Conservation (phyloP, 2,329 filamentous ascomycete species). For the Septoria linicola region DNA sequence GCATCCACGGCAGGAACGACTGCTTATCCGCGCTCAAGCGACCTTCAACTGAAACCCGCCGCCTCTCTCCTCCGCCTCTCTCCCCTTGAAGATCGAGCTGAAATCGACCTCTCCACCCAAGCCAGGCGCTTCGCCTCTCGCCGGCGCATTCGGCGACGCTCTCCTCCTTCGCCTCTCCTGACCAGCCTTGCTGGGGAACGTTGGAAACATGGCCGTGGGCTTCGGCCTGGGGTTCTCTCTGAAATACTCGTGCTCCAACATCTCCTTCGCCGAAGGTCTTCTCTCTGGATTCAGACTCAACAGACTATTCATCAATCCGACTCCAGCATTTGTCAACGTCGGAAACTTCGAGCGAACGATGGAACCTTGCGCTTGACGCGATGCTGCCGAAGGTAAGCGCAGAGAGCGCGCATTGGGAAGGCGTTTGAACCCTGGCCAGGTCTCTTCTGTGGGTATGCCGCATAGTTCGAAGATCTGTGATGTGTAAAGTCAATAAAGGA, state of each 20-base stretch:
- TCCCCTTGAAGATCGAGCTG: constrained; percentile 50
- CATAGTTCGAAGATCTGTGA: constrained; percentile 77
- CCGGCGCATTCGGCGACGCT: constrained; percentile 79
- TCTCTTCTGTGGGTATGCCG: constrained; percentile 76
- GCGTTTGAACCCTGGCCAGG: constrained; percentile 82
- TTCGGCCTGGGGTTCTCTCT: constrained; percentile 88
- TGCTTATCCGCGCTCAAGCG: too few relatives aligned
- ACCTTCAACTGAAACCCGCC: constrained; percentile 47
- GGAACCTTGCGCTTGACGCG: constrained; percentile 47
- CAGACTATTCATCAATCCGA: constrained; percentile 65
- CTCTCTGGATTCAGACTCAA: constrained; percentile 71
- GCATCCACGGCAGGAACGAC: too few relatives aligned
- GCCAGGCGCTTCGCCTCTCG: constrained; percentile 57
- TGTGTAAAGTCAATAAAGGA: constrained; percentile 27
- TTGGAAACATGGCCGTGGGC: constrained; percentile 88
- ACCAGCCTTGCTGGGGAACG: constrained; percentile 91
- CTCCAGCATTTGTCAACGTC: constrained; percentile 73
- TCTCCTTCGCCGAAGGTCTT: constrained; percentile 69
- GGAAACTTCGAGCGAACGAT: constrained; percentile 77
- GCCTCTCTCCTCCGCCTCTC: constrained; percentile 49
- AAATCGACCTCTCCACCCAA: constrained; percentile 47
- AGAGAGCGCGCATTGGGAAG: constrained; percentile 83
- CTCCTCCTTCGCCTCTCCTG: constrained; percentile 73
- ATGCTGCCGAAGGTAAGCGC: constrained; percentile 52
- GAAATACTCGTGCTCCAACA: constrained; percentile 82